Evolutionary conservation across 176 grass and related monocot species (phyloP).

Genomic region (Aegilops tauschii): DNA sequence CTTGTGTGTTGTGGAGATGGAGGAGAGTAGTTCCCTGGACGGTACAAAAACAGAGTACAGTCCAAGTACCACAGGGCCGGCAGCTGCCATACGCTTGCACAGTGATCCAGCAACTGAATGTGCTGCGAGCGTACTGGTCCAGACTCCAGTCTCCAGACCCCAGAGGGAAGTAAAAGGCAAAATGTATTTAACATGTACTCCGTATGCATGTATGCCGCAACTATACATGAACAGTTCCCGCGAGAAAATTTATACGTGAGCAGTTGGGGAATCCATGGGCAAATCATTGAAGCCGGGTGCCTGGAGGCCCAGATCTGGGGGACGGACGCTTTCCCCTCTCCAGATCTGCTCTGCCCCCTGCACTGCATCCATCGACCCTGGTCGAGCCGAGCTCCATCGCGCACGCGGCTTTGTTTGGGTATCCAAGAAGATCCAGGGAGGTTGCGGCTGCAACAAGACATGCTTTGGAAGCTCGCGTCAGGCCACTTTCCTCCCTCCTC

Average conservation of each 20-base stretch:
- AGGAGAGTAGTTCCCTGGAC: too few species aligned
- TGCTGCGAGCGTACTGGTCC: too few species aligned
- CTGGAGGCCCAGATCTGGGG: constrained; percentile 40
- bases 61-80: too few species aligned
- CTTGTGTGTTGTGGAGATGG: too few species aligned
- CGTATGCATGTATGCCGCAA: too few species aligned
- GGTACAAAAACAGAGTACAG: too few species aligned
- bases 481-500: constrained; percentile 1
- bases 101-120: too few species aligned
- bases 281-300: constrained; percentile 23
- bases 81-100: too few species aligned
- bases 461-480: constrained; percentile 31
- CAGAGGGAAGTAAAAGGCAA: too few species aligned
- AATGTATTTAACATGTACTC: too few species aligned
- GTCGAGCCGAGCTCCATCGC: constrained; percentile 3
- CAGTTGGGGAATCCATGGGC: constrained; percentile 15
- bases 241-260: neutral
- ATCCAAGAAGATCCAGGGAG: neutral
- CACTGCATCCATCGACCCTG: neutral
- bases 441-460: constrained; percentile 18
- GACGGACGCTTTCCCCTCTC: neutral
- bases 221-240: too few species aligned
- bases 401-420: constrained; percentile 20
- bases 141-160: too few species aligned
- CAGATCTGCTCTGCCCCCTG: constrained; percentile 39